Conservation (phyloP, 805 yeast species). For the Vanderwaltozyma tropicalis region DNA sequence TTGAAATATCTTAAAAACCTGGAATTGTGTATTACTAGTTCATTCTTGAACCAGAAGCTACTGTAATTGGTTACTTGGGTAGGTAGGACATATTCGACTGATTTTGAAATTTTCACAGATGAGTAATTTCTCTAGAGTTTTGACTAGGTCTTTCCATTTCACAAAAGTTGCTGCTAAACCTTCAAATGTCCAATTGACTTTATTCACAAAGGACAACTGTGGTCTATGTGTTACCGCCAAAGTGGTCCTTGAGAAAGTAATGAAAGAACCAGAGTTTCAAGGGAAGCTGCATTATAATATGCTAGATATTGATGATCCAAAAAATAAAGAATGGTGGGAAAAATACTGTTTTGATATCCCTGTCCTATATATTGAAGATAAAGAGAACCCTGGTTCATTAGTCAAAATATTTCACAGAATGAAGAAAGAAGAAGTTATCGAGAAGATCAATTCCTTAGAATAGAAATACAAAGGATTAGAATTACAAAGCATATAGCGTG, state of each 20-base stretch:
- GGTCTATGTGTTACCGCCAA: conserved; percentile 60
- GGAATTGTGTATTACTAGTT: too few species aligned
- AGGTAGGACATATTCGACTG: too few species aligned
- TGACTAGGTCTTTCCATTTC: conserved; percentile 1
- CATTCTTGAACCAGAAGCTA: too few species aligned
- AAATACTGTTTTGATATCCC: conserved; percentile 72
- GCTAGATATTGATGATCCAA: conserved; percentile 50
- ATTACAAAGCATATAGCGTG: too few species aligned
- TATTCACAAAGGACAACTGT: conserved; percentile 63
- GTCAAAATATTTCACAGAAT: conserved; percentile 62
- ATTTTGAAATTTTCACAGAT: too few species aligned
- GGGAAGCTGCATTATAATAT: conserved; percentile 29
- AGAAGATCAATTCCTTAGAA: conserved; percentile 32
- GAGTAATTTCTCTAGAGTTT: too few species aligned
- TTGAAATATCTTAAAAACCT: too few species aligned
- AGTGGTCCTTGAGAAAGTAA: conserved; percentile 35
- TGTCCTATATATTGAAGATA: conserved; percentile 56
- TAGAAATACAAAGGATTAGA: background rate
- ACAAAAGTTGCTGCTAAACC: background rate
- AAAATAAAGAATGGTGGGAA: conserved; percentile 58
- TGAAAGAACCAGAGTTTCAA: conserved; percentile 15
- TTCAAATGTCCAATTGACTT: conserved; percentile 33
- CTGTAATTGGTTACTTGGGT: too few species aligned
- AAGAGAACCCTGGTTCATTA: conserved; percentile 32
- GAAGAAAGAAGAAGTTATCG: conserved; percentile 42